Evolutionary conservation across 805 yeast genomes (phyloP).

Genomic region (Zygoascus ofunaensis): DNA sequence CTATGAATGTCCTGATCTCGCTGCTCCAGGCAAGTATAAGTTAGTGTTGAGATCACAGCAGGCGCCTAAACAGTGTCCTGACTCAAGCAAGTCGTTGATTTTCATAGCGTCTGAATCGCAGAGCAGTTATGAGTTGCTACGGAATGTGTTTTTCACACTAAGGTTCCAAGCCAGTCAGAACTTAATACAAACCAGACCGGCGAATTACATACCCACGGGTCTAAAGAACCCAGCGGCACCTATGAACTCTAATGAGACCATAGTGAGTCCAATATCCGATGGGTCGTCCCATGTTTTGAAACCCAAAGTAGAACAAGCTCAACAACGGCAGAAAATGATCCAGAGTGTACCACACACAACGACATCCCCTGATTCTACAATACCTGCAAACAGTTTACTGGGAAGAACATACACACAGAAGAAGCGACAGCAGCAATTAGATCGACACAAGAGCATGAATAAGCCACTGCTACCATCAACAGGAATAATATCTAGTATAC

Average conservation of each 20-base stretch:
- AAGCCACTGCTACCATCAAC: background rate
- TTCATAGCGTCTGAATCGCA: constrained; percentile 19
- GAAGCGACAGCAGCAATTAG: background rate
- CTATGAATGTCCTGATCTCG: background rate
- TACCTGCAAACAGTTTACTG: background rate
- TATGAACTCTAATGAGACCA: no score
- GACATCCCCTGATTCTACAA: background rate
- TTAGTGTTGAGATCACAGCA: constrained; percentile 21
- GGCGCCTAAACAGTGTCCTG: constrained; percentile 13
- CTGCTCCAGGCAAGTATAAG: constrained; percentile 16
- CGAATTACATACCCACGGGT: no score
- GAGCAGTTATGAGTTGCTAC: constrained; percentile 20
- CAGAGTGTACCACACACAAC: background rate
- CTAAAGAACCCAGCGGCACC: no score
- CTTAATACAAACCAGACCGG: background rate
- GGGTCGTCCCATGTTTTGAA: no score
- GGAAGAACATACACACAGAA: background rate
- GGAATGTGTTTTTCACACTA: constrained; percentile 24
- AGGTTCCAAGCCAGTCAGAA: constrained; percentile 14
- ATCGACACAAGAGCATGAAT: background rate
- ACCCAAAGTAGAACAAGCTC: no score
- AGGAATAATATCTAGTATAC: background rate
- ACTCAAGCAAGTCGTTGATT: constrained; percentile 15
- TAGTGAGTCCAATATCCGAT: no score
- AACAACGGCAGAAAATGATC: background rate